Base-by-base conservation (phyloP, 73 alveolate genomes). In the Blepharisma stoltei region DNA sequence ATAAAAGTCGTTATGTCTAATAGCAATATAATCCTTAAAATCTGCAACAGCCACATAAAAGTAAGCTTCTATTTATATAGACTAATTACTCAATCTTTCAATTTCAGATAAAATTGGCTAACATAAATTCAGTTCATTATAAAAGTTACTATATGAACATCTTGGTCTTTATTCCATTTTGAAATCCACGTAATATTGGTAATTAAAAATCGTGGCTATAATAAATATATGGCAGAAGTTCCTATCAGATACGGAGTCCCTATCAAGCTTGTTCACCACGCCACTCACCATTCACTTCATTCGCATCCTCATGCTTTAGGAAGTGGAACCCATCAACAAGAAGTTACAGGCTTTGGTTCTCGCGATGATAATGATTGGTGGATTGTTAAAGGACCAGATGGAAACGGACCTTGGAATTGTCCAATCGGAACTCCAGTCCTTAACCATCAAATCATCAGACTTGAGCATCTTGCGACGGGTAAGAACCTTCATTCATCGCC, bases 391-490 rank as follows among this genome's bases (percentile, higher is more conserved):
- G 93, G 82, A 18, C 60, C 81, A 14, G 83, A 67, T 46, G 84
- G 78, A 7, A 80, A 71, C 5, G 76, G 32, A 7, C 45, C 21
- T 0, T 50, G 21, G 27, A 50, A 50, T 18, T 85, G 93, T 75
- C 45, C 69, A 8, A 79, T 80, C 5, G 93, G 93, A 7, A 78
- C 41, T 53, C 78, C 73, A 11, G 55, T 85, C 54, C 41, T 47
- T n/a, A 80, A 88, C 38, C 89, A 88, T 8, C 50, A 46, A 5
- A 41, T 6, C 6, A 75, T 85, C 41, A 60, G 93, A 25, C 55
- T 85, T 14, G 93, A 85, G 81, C 93, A 85, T 49, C 79, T 85
- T 87, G 52, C 54, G 41, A 85, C 93, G 0, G 76, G 60, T 6
- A 80, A 67, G 79, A 85, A 85, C 65, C 77, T 85, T 20, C 93